Percentiles rank a stretch among this genome's conserved stretches.
These are phyloP conservation scores for Russula vinacea DNA, from an alignment of 768 basidiomycete genomes.

Conservation along the genomic window DNA sequence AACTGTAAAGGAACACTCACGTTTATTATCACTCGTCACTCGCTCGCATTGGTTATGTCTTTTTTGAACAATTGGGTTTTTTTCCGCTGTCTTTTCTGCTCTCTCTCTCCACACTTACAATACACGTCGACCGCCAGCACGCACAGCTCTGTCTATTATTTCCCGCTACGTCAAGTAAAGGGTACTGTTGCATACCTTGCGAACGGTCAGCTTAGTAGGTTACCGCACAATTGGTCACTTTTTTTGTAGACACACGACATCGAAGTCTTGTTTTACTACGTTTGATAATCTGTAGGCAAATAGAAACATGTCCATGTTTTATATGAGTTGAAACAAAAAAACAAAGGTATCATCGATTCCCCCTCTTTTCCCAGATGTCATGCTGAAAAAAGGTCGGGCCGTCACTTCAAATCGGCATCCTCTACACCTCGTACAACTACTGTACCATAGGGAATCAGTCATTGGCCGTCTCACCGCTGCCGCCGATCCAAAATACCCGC, in stretches of 20 bases:
- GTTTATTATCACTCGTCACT: constrained; percentile 5
- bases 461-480: constrained; percentile 41
- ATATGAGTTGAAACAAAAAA: no score
- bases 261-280: neutral
- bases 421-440: neutral
- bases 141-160: constrained; percentile 21
- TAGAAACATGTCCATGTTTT: neutral
- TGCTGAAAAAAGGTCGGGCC: neutral
- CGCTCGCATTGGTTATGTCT: constrained; percentile 13
- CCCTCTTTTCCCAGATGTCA: neutral
- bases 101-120: constrained; percentile 6
- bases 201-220: neutral
- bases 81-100: neutral
- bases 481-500: constrained; percentile 81
- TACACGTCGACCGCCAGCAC: neutral
- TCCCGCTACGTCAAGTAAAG: neutral
- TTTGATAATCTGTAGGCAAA: neutral
- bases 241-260: neutral
- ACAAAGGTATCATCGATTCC: no score
- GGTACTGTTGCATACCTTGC: neutral
- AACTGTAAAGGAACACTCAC: constrained; percentile 15
- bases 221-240: neutral
- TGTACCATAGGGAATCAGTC: constrained; percentile 21
- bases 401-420: neutral
- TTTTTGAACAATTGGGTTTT: constrained; percentile 11